These are phyloP conservation scores for Cytospora paraplurivora DNA, from an alignment of 2,329 filamentous ascomycete genomes.

Conservation along the genomic window DNA sequence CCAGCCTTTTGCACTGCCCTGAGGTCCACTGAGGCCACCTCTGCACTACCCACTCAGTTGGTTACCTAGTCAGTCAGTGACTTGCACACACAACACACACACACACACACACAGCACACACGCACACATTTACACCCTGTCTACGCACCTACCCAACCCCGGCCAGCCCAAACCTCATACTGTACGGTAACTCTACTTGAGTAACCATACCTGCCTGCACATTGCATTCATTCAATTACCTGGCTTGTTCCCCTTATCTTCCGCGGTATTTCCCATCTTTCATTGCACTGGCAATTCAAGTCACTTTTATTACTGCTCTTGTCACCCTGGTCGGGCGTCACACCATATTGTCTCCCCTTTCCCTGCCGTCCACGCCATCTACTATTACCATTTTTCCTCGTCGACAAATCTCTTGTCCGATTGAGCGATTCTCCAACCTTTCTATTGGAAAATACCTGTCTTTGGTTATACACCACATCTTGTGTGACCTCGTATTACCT, in stretches of 20 bases:
- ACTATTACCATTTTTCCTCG: no score
- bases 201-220: not conserved
- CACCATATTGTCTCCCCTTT: no score
- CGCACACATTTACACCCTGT: not conserved
- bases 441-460: no score
- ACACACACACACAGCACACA: not conserved
- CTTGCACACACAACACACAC: no score
- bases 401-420: no score
- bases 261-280: not conserved
- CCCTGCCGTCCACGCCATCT: no score
- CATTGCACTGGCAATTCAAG: not conserved
- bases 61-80: no score
- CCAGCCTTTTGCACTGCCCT: not conserved
- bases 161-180: no score
- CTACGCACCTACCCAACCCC: not conserved
- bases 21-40: no score
- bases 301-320: conserved; percentile 10
- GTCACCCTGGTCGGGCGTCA: no score
- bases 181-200: not conserved
- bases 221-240: not conserved
- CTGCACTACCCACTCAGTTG: no score
- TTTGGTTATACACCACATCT: not conserved
- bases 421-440: conserved; percentile 6
- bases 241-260: no score
- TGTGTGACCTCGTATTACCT: not conserved